phyloP scores from a whole-genome alignment of 1,139 yeast genomes.

The Pichia sp. region DNA sequence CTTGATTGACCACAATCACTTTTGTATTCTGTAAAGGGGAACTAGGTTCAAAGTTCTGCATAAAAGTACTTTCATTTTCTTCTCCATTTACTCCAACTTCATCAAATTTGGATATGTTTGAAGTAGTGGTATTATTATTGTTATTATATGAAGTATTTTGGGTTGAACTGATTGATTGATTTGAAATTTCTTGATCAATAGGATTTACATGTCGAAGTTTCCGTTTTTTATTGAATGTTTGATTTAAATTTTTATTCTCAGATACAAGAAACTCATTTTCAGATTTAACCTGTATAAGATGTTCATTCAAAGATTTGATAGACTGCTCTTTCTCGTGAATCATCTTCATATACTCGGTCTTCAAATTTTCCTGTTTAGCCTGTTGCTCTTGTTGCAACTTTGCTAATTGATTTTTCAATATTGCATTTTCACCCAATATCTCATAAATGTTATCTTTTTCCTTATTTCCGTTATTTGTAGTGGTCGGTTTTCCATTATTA shows the following conservation, averaged over 20 bases:
- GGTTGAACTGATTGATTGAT: conserved; percentile 1
- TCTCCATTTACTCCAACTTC: not conserved
- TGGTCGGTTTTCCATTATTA: not conserved
- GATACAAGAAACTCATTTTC: conserved; percentile 58
- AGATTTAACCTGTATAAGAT: conserved; percentile 54
- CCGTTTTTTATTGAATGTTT: conserved; percentile 18
- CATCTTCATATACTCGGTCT: conserved; percentile 30
- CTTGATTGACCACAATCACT: conserved; percentile 25
- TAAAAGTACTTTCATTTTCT: no score
- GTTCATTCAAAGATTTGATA: conserved; percentile 35
- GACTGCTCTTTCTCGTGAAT: conserved; percentile 36
- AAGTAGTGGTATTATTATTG: not conserved
- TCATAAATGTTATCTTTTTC: conserved; percentile 31
- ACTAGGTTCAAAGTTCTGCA: not conserved
- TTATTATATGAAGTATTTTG: conserved; percentile 4
- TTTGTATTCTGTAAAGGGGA: conserved; percentile 3
- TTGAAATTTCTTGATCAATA: conserved; percentile 8
- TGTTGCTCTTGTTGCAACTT: conserved; percentile 40
- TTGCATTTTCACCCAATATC: conserved; percentile 74
- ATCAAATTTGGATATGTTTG: not conserved
- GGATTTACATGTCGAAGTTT: conserved; percentile 15
- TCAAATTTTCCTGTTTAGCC: conserved; percentile 38
- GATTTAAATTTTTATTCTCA: conserved; percentile 31
- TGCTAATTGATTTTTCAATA: conserved; percentile 57
- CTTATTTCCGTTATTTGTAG: not conserved